phyloP scores from a whole-genome alignment of 2,329 filamentous ascomycete genomes.

The Aulographum hederae region DNA sequence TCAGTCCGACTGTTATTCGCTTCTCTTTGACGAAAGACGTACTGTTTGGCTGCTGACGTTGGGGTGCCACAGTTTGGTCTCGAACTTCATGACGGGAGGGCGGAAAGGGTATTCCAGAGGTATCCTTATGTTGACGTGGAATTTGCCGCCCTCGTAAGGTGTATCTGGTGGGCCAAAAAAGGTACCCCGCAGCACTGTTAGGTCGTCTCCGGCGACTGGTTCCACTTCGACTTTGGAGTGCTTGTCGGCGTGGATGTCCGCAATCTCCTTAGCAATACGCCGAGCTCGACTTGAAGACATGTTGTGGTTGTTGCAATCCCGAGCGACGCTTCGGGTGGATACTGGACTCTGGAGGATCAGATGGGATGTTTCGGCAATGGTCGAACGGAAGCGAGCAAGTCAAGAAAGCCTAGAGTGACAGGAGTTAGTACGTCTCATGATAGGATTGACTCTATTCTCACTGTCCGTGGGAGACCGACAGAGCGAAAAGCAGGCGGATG shows the following conservation, averaged over 20 bases:
- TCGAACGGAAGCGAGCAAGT: no score
- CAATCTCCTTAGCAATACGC: slow-evolving; percentile 57
- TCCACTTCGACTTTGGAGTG: slow-evolving; percentile 60
- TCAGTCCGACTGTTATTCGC: no score
- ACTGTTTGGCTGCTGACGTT: slow-evolving; percentile 97
- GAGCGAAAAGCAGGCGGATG: no score
- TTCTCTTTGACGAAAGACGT: slow-evolving; percentile 62
- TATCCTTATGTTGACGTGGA: slow-evolving; percentile 98
- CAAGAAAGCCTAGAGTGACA: no score
- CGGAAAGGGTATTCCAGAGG: slow-evolving; percentile 99
- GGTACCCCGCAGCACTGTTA: slow-evolving; percentile 66
- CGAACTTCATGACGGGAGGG: slow-evolving; percentile 99
- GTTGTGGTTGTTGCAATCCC: no score
- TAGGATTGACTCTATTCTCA: no score
- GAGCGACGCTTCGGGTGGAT: no score
- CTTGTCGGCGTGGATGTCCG: slow-evolving; percentile 55
- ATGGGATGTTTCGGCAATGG: no score
- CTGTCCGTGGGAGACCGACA: no score
- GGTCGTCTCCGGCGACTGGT: slow-evolving; percentile 43
- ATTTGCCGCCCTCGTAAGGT: slow-evolving; percentile 94
- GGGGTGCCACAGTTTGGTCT: slow-evolving; percentile 96
- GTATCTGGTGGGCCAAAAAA: slow-evolving; percentile 86
- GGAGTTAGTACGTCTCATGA: no score
- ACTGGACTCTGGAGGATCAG: no score
- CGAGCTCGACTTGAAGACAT: slow-evolving; percentile 40